These are phyloP conservation scores for Colletotrichum phormii DNA, from an alignment of 2,329 filamentous ascomycete genomes.

Conservation along the genomic window DNA sequence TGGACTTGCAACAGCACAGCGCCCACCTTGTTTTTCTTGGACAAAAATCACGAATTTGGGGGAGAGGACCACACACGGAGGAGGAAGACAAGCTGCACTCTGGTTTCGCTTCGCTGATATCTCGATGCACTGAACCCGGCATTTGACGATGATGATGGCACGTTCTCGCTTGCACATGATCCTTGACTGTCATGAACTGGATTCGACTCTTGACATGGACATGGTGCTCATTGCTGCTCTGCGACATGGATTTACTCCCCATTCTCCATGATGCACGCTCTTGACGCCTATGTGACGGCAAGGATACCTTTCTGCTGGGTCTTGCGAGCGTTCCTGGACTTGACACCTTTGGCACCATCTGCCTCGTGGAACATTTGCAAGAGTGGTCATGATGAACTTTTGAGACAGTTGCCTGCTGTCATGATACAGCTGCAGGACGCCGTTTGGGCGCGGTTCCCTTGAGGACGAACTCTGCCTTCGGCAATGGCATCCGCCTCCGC, in stretches of 20 bases:
- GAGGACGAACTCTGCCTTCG: neutral
- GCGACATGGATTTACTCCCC: conserved; percentile 26
- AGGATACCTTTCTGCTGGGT: conserved; percentile 8
- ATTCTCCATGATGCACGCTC: conserved; percentile 29
- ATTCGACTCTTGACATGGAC: conserved; percentile 31
- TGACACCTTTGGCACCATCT: neutral
- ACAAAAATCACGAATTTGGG: conserved; percentile 14
- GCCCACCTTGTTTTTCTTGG: conserved; percentile 28
- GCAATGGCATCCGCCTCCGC: conserved; percentile 46
- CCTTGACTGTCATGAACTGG: conserved; percentile 35
- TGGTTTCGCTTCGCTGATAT: conserved; percentile 31
- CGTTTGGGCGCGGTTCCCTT: neutral
- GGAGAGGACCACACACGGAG: conserved; percentile 1
- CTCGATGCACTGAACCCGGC: conserved; percentile 33
- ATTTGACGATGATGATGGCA: conserved; percentile 37
- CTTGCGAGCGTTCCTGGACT: conserved; percentile 11
- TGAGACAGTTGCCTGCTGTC: conserved; percentile 7
- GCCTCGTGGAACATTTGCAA: conserved; percentile 5
- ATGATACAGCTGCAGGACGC: conserved; percentile 5
- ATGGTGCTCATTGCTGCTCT: conserved; percentile 31
- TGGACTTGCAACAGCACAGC: conserved; percentile 33
- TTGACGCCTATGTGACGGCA: conserved; percentile 24
- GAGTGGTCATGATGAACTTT: conserved; percentile 18
- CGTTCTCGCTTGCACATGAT: conserved; percentile 33
- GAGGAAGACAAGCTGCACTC: conserved; percentile 14